Percentiles rank a stretch among this genome's conserved stretches.
phyloP scores from a whole-genome alignment of 129 eudicot species.

The Pittosporum tobira region DNA sequence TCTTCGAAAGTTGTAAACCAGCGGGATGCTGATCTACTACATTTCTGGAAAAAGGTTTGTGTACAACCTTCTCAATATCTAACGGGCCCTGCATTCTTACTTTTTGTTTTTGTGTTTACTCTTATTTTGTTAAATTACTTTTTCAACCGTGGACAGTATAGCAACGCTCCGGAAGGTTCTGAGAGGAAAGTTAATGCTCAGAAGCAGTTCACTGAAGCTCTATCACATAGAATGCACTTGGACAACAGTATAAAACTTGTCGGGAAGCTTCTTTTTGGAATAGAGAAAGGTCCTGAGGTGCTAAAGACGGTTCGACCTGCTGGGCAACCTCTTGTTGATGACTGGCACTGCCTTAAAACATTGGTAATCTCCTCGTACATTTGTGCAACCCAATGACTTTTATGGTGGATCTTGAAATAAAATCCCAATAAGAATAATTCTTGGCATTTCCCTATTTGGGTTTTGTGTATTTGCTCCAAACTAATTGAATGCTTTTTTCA shows the following conservation, averaged over 20 bases:
- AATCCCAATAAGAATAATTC: too few species aligned
- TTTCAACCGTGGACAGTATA: slow-evolving; percentile 40
- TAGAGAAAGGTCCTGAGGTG: slow-evolving; percentile 46
- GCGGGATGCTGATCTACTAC: slow-evolving; percentile 90
- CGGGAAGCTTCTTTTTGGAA: slow-evolving; percentile 75
- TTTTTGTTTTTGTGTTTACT: neutral
- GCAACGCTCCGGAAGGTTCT: slow-evolving; percentile 91
- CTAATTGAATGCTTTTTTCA: neutral
- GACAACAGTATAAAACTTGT: slow-evolving; percentile 60
- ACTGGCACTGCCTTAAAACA: slow-evolving; percentile 84
- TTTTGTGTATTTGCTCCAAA: too few species aligned
- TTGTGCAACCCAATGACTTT: neutral
- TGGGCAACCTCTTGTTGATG: slow-evolving; percentile 79
- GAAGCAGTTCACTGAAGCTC: slow-evolving; percentile 75
- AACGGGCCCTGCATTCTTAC: neutral
- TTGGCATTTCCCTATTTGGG: too few species aligned
- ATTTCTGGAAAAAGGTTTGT: slow-evolving; percentile 88
- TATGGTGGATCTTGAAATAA: too few species aligned
- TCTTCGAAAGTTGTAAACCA: slow-evolving; percentile 68
- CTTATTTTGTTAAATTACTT: neutral
- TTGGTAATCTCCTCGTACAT: slow-evolving; percentile 46
- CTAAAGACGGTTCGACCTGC: slow-evolving; percentile 52
- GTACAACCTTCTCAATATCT: neutral
- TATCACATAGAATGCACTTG: slow-evolving; percentile 78
- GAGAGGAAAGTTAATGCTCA: slow-evolving; percentile 53